Percentiles rank a stretch among this genome's conserved stretches.
Evolutionary conservation across 352 stramenopile species (phyloP).

Genomic region (Globisporangium mamillatum): DNA sequence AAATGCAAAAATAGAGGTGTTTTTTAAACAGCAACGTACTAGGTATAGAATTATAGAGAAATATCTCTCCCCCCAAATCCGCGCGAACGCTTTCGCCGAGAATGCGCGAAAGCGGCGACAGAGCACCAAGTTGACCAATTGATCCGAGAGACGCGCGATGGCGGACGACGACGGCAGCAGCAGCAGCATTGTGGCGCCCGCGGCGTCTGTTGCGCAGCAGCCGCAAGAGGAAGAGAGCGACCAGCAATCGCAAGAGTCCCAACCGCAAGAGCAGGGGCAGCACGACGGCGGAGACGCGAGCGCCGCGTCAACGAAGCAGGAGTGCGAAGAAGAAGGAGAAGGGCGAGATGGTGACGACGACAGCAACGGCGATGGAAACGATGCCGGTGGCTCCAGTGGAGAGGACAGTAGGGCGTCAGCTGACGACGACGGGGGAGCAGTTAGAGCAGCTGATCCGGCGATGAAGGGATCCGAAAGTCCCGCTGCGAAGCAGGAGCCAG

Average conservation of each 20-base stretch:
- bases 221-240: background rate
- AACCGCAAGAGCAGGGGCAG: background rate
- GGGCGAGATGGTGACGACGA: background rate
- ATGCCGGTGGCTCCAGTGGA: background rate
- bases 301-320: background rate
- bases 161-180: conserved; percentile 2
- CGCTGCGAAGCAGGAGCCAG: background rate
- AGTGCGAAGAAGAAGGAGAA: background rate
- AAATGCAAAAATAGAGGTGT: no score
- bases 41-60: no score
- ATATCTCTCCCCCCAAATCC: no score
- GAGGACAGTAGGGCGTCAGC: background rate
- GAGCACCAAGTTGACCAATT: background rate
- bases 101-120: background rate
- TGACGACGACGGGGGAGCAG: background rate
- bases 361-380: background rate
- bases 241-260: background rate
- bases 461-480: background rate
- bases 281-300: background rate
- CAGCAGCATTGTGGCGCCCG: background rate
- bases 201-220: background rate
- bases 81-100: no score
- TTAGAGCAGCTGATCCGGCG: background rate
- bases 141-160: conserved; percentile 1
- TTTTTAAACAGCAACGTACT: no score